A percentile compares a stretch with the other conserved stretches of the same genome.
Evolutionary conservation across 169 alveolate genomes (phyloP).

Genomic region (Sarcocystis neurona): DNA sequence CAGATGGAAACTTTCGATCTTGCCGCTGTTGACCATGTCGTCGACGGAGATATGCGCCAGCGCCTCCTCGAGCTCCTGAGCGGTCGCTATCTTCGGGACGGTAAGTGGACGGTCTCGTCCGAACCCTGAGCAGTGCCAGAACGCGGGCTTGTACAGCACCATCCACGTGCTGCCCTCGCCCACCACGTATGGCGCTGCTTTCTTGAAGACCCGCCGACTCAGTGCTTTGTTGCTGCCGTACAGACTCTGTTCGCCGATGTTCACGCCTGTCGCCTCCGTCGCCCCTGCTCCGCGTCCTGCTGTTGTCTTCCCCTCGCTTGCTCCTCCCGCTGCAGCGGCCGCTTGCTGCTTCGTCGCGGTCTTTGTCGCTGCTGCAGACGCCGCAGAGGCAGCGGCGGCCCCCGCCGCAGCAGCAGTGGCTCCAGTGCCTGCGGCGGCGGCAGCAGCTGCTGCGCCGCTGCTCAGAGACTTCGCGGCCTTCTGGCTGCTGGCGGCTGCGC

Average conservation of each 20-base stretch:
- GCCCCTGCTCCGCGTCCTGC: conserved; percentile 28
- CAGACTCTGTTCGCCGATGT: conserved; percentile 1
- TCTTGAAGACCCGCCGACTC: conserved; percentile 57
- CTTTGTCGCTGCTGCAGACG: neutral
- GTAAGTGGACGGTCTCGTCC: conserved; percentile 64
- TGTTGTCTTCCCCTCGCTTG: conserved; percentile 3
- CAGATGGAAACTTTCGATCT: conserved; percentile 74
- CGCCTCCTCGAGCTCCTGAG: conserved; percentile 67
- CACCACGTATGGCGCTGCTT: conserved; percentile 73
- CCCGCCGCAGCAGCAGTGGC: conserved; percentile 26
- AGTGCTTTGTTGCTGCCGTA: conserved; percentile 52
- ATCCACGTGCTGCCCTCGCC: conserved; percentile 74
- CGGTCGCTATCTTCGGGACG: conserved; percentile 22
- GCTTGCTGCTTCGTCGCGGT: conserved; percentile 2
- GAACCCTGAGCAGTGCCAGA: conserved; percentile 76
- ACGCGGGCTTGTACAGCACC: conserved; percentile 76
- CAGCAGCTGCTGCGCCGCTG: no score
- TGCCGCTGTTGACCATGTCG: conserved; percentile 72
- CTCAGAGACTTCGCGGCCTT: no score
- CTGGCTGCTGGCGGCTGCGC: no score
- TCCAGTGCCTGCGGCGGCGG: conserved; percentile 12
- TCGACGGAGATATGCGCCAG: conserved; percentile 68
- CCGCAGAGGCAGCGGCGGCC: neutral
- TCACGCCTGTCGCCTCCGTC: neutral
- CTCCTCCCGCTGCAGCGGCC: neutral